phyloP scores from a whole-genome alignment of 1,139 yeast genomes.

The Yamadazyma songkhlaensis region DNA sequence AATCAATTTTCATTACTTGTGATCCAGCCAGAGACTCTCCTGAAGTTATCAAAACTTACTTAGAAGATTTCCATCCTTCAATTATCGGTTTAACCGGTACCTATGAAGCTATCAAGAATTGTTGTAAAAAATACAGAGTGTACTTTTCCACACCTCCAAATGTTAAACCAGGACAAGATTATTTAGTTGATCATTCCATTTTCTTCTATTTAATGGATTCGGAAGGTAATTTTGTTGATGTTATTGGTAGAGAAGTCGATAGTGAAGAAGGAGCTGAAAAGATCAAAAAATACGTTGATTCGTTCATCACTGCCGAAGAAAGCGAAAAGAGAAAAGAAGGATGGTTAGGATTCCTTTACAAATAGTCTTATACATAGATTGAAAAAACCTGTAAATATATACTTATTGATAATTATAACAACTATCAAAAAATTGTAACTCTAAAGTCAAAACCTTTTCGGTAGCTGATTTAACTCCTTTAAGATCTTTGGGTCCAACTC shows the following conservation, averaged over 20 bases:
- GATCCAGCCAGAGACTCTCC: conserved; percentile 95
- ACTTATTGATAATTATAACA: conserved; percentile 28
- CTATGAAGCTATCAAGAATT: conserved; percentile 76
- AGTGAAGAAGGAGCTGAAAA: conserved; percentile 77
- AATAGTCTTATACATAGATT: no score
- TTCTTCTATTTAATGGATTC: conserved; percentile 96
- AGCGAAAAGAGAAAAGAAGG: conserved; percentile 58
- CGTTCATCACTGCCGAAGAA: conserved; percentile 68
- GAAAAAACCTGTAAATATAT: neutral
- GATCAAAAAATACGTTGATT: conserved; percentile 72
- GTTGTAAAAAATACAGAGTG: conserved; percentile 86
- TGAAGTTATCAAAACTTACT: conserved; percentile 71
- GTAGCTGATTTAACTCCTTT: conserved; percentile 30
- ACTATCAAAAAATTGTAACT: conserved; percentile 44
- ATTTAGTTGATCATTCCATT: conserved; percentile 93
- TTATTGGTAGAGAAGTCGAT: conserved; percentile 85
- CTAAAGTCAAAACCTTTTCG: conserved; percentile 33
- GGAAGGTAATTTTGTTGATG: conserved; percentile 93
- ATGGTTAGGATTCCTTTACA: conserved; percentile 54
- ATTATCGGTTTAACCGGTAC: conserved; percentile 90
- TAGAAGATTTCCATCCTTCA: conserved; percentile 83
- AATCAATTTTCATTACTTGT: conserved; percentile 90
- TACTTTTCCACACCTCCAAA: conserved; percentile 95
- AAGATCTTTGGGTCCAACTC: conserved; percentile 22
- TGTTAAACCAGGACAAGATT: conserved; percentile 92